These are phyloP conservation scores for Claviceps sp. DNA, from an alignment of 2,329 filamentous ascomycete genomes.

Conservation along the genomic window DNA sequence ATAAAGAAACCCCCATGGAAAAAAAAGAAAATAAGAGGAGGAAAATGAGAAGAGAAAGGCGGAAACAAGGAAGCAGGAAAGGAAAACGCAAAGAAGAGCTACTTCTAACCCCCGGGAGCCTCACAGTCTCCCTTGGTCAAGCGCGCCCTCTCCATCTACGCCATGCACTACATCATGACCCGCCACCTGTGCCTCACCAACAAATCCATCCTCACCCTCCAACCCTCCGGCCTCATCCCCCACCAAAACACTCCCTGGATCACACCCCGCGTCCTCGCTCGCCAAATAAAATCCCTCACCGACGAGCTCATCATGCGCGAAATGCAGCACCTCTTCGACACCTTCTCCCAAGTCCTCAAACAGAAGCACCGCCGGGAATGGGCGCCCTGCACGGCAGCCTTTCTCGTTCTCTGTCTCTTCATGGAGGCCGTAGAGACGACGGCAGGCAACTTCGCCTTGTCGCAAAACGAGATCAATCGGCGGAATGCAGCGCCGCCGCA, in stretches of 20 bases:
- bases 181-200: constrained; percentile 39
- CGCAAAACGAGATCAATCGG: constrained; percentile 35
- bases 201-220: constrained; percentile 27
- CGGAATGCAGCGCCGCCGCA: constrained; percentile 22
- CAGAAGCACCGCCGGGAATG: constrained; percentile 39
- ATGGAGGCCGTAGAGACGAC: constrained; percentile 44
- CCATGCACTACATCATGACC: constrained; percentile 43
- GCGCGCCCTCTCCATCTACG: constrained; percentile 39
- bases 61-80: neutral
- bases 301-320: constrained; percentile 41
- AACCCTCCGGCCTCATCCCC: constrained; percentile 28
- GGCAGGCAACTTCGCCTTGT: constrained; percentile 37
- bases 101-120: neutral
- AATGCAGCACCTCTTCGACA: constrained; percentile 37
- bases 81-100: neutral
- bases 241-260: constrained; percentile 27
- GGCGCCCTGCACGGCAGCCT: constrained; percentile 43
- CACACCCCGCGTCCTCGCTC: constrained; percentile 40
- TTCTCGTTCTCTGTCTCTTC: constrained; percentile 43
- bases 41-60: too few relatives aligned
- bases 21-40: neutral
- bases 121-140: constrained; percentile 34
- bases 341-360: constrained; percentile 40
- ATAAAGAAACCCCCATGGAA: neutral
- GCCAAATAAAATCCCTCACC: constrained; percentile 43